Conservation (phyloP, 106 monocot genomes). For the Alisma plantagoaquatica region DNA sequence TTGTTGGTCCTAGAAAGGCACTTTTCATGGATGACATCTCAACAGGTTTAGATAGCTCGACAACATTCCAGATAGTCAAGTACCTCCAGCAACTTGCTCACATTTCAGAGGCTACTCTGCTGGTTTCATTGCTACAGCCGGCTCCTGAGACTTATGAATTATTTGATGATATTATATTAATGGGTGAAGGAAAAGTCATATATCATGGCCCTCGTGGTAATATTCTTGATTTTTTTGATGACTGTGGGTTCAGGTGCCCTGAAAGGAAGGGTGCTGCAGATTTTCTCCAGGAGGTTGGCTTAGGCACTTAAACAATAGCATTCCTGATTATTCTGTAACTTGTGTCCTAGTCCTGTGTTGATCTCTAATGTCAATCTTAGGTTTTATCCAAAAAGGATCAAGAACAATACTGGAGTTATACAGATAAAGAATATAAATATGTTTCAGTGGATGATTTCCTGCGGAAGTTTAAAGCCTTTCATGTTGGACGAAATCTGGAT, state of each 20-base stretch:
- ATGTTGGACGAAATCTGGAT: slow-evolving; percentile 32
- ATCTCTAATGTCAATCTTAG: slow-evolving; percentile 27
- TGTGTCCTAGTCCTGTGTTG: no score
- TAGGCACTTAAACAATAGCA: no score
- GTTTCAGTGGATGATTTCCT: slow-evolving; percentile 35
- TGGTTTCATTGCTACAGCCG: slow-evolving; percentile 86
- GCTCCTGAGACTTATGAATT: slow-evolving; percentile 79
- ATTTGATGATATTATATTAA: slow-evolving; percentile 83
- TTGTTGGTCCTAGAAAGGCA: slow-evolving; percentile 79
- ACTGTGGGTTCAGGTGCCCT: slow-evolving; percentile 80
- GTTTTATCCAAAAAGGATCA: slow-evolving; percentile 83
- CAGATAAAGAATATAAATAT: slow-evolving; percentile 28
- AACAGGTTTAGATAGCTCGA: slow-evolving; percentile 84
- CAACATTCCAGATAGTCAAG: slow-evolving; percentile 68
- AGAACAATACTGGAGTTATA: slow-evolving; percentile 59
- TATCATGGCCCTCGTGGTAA: slow-evolving; percentile 58
- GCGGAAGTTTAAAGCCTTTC: slow-evolving; percentile 35
- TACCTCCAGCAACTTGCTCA: slow-evolving; percentile 76
- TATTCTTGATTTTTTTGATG: slow-evolving; percentile 56
- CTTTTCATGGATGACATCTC: slow-evolving; percentile 99
- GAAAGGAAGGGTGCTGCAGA: slow-evolving; percentile 81
- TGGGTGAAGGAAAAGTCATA: slow-evolving; percentile 66
- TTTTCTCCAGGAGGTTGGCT: slow-evolving; percentile 82
- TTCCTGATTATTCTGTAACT: no score
- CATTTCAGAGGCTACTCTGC: slow-evolving; percentile 51